Evolutionary conservation across 1,139 yeast genomes (phyloP).

Genomic region (Hyphopichia buzzinii): DNA sequence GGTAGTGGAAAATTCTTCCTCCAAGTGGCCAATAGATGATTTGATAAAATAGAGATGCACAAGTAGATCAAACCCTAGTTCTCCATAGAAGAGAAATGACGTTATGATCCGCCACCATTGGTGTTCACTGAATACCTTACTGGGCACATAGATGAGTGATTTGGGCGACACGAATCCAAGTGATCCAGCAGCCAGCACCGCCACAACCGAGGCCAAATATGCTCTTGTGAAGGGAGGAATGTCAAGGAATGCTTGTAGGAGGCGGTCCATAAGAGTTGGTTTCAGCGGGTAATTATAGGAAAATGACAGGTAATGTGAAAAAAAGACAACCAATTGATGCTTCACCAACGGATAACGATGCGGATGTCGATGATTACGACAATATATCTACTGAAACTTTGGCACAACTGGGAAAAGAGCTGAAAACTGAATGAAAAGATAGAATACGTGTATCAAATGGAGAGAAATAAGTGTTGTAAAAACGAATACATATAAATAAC

Average conservation of each 20-base stretch:
- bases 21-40: conserved; percentile 17
- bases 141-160: conserved; percentile 21
- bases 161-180: conserved; percentile 9
- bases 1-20: conserved; percentile 14
- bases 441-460: no score
- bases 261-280: conserved; percentile 17
- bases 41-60: conserved; percentile 17
- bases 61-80: conserved; percentile 21
- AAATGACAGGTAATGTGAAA: no score
- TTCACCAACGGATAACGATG: no score
- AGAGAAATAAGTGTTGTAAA: no score
- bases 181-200: conserved; percentile 17
- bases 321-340: no score
- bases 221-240: conserved; percentile 35
- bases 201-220: conserved; percentile 22
- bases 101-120: conserved; percentile 42
- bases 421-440: no score
- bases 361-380: no score
- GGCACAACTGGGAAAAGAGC: no score
- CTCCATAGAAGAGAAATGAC: conserved; percentile 33
- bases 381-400: no score
- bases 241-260: conserved; percentile 9
- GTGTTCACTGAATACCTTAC: conserved; percentile 17
- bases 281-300: no score
- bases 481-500: no score